Evolutionary conservation across 306 rosid species (phyloP).

Genomic region (Malus asiatica): DNA sequence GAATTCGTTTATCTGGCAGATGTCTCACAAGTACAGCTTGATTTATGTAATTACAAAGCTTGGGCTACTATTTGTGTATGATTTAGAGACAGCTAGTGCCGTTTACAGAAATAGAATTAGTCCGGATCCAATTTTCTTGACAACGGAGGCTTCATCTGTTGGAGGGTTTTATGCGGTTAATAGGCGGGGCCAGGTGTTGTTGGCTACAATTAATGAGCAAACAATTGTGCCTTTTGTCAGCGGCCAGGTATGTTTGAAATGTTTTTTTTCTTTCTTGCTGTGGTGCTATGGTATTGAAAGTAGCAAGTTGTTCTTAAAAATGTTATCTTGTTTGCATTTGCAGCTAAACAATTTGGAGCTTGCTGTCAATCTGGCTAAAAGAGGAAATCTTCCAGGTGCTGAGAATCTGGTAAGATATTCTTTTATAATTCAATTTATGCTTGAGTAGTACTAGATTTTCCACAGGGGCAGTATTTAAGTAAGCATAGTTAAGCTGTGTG

Average conservation of each 20-base stretch:
- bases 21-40: conserved; percentile 90
- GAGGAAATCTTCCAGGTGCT: conserved; percentile 99
- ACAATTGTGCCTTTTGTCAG: conserved; percentile 92
- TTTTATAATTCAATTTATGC: neutral
- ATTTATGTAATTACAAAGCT: conserved; percentile 97
- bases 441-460: neutral
- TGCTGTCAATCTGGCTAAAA: conserved; percentile 94
- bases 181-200: conserved; percentile 94
- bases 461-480: neutral
- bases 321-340: conserved; percentile 1
- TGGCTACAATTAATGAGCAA: conserved; percentile 97
- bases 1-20: conserved; percentile 42
- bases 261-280: conserved; percentile 6
- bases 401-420: conserved; percentile 72
- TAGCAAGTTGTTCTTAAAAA: conserved; percentile 4
- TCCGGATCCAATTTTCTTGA: conserved; percentile 98
- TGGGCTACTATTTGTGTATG: conserved; percentile 95
- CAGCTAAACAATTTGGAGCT: conserved; percentile 98
- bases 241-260: conserved; percentile 58
- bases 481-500: neutral
- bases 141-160: conserved; percentile 82
- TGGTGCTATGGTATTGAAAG: conserved; percentile 13
- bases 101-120: conserved; percentile 97
- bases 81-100: conserved; percentile 96
- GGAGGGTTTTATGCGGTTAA: conserved; percentile 96